These are phyloP conservation scores for Wickerhamiella pararugosa DNA, from an alignment of 1,139 yeast genomes.

Conservation along the genomic window DNA sequence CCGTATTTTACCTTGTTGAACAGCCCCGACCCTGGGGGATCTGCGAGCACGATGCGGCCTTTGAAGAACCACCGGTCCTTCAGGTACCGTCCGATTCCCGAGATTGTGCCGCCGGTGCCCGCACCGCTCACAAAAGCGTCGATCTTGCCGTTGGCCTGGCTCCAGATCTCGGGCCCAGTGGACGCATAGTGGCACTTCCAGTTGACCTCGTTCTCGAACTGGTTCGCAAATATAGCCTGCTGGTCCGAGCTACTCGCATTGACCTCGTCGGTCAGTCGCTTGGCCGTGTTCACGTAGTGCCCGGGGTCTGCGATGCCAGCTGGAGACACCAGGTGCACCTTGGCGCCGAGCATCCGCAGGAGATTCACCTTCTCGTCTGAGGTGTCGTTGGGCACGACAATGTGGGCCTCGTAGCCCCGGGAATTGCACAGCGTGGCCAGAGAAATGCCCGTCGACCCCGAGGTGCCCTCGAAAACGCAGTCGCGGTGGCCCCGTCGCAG, in stretches of 20 bases:
- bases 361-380: slow-evolving; percentile 66
- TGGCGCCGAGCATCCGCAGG: slow-evolving; percentile 64
- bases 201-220: slow-evolving; percentile 82
- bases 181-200: slow-evolving; percentile 72
- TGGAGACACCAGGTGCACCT: slow-evolving; percentile 77
- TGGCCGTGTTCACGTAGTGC: slow-evolving; percentile 85
- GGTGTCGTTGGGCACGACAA: slow-evolving; percentile 92
- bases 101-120: slow-evolving; percentile 66
- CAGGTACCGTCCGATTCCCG: slow-evolving; percentile 69
- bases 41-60: slow-evolving; percentile 48
- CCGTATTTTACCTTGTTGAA: slow-evolving; percentile 74
- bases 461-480: slow-evolving; percentile 80
- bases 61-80: slow-evolving; percentile 32
- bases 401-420: slow-evolving; percentile 76
- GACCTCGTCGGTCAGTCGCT: slow-evolving; percentile 43
- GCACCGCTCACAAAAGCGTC: slow-evolving; percentile 75
- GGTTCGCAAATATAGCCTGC: slow-evolving; percentile 78
- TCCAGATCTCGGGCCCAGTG: slow-evolving; percentile 83
- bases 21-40: slow-evolving; percentile 92
- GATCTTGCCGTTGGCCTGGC: slow-evolving; percentile 46
- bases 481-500: slow-evolving; percentile 47
- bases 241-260: slow-evolving; percentile 21
- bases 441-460: slow-evolving; percentile 92
- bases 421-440: slow-evolving; percentile 80
- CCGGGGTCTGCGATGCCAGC: slow-evolving; percentile 89